Percentiles rank a stretch among this genome's conserved stretches.
Evolutionary conservation across 495 filamentous ascomycete species (phyloP).

Genomic region (Rostrohypoxylon terebratum): DNA sequence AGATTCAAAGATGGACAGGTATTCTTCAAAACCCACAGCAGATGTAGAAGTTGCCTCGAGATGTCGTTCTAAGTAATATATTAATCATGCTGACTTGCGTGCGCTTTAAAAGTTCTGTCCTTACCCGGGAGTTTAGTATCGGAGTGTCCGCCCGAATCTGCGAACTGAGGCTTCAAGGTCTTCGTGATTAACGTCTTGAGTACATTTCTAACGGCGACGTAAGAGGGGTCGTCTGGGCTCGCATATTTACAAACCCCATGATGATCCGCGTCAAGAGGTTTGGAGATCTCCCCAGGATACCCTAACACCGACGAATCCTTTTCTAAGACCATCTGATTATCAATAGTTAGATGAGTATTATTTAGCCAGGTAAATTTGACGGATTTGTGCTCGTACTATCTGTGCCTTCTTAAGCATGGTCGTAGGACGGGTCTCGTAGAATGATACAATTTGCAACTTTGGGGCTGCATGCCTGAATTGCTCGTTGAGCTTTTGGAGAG

Average conservation of each 20-base stretch:
- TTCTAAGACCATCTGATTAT: slow-evolving; percentile 55
- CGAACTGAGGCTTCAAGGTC: background rate
- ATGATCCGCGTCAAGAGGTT: slow-evolving; percentile 61
- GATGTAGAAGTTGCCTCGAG: background rate
- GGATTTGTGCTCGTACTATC: background rate
- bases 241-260: slow-evolving; percentile 62
- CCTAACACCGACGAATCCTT: slow-evolving; percentile 61
- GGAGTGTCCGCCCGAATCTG: background rate
- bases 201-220: slow-evolving; percentile 54
- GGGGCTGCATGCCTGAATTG: slow-evolving; percentile 58
- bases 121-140: background rate
- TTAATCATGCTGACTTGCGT: background rate
- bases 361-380: too few relatives aligned
- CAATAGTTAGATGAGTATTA: background rate
- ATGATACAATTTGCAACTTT: slow-evolving; percentile 57
- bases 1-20: slow-evolving; percentile 33
- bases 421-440: slow-evolving; percentile 62
- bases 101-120: background rate
- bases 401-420: slow-evolving; percentile 42
- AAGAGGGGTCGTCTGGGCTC: slow-evolving; percentile 56
- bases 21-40: background rate
- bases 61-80: background rate
- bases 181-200: slow-evolving; percentile 43
- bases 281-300: slow-evolving; percentile 56
- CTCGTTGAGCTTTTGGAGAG: slow-evolving; percentile 60